phyloP scores from a whole-genome alignment of 2,329 filamentous ascomycete genomes.

The Monilinia vaccinii-corymbosi region DNA sequence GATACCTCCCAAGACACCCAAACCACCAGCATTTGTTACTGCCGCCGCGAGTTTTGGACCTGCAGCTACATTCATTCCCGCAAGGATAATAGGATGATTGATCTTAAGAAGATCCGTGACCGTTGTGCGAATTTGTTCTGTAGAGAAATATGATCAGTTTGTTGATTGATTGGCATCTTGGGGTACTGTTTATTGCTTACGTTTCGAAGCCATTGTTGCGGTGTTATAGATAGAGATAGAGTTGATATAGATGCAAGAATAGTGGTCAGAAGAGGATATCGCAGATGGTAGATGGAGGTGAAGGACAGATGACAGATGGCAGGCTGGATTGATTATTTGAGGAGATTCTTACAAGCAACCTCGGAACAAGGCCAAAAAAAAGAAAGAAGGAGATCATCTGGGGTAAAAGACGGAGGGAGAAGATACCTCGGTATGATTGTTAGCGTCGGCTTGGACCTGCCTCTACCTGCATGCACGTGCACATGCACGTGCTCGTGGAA shows the following conservation, averaged over 20 bases:
- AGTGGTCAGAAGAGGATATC: too few species aligned
- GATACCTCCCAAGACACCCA: conserved; percentile 93
- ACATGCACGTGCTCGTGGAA: background rate
- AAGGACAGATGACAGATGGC: too few species aligned
- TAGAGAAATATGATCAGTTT: conserved; percentile 16
- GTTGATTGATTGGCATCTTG: background rate
- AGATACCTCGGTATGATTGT: conserved; percentile 24
- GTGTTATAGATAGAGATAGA: conserved; percentile 15
- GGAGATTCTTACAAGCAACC: background rate
- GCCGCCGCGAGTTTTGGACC: conserved; percentile 93
- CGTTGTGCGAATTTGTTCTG: conserved; percentile 83
- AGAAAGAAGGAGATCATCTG: background rate
- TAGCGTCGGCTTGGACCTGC: background rate
- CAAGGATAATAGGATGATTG: conserved; percentile 90
- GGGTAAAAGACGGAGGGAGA: conserved; percentile 11
- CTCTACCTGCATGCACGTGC: too few species aligned
- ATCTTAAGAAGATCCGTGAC: conserved; percentile 96
- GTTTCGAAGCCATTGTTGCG: conserved; percentile 66
- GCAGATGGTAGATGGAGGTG: too few species aligned
- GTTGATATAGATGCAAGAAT: conserved; percentile 5
- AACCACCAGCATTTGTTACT: conserved; percentile 91
- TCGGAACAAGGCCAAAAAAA: background rate
- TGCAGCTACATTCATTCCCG: conserved; percentile 98
- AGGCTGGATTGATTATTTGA: conserved; percentile 4
- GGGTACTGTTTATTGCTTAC: conserved; percentile 46